Base-by-base conservation (phyloP, 2,329 filamentous ascomycete species). In the Aspergillus brasiliensis region DNA sequence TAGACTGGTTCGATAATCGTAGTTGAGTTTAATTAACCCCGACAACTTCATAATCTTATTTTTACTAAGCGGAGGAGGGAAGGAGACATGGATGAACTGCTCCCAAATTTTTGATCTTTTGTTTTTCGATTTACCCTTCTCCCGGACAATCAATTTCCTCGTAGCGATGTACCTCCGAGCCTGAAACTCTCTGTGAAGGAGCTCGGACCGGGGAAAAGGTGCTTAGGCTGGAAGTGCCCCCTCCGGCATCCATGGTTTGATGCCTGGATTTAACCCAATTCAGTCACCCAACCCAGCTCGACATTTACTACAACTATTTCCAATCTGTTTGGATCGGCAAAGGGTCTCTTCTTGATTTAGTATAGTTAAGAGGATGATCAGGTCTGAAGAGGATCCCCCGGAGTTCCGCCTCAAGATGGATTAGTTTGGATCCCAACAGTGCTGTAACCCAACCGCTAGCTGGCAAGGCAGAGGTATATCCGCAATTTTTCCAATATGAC, bases 191-290 rank as follows among this genome's bases (percentile, higher is more conserved):
- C 17, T 37, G 49, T 19, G 6, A 15, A 38, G 21, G 28, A 54
- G 51, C 51, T 54, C 51, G 25, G 52, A 55, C 52, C 38, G 38
- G 52, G 38, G 46, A 34, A 46, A 34, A 34, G 31, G 31, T 13
- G 13, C 44, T 49, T 49, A 49, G 46, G 46, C 46, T 49, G n/a
- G 31, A 10, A 49, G 3, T 11, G 15, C 42, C 25, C 42, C 7
- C n/a, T n/a, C 19, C 42, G 17, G 17, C 23, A 49, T 49, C 46
- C 46, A 49, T 49, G 46, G 46, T 28, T 48, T 34, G 31, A 23
- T 49, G 25, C 25, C 46, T 49, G 46, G 28, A 28, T 49, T 27
- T 27, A n/a, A 49, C 25, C 46, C 46, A 49, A 49, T n/a, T 6
- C 19, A 44, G 19, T 23, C 40, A 7, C 40, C 40, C 40, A 44